A percentile compares a stretch with the other conserved stretches of the same genome.
These are phyloP conservation scores for Alliaria petiolata DNA, from an alignment of 345 rosid species.

Conservation along the genomic window DNA sequence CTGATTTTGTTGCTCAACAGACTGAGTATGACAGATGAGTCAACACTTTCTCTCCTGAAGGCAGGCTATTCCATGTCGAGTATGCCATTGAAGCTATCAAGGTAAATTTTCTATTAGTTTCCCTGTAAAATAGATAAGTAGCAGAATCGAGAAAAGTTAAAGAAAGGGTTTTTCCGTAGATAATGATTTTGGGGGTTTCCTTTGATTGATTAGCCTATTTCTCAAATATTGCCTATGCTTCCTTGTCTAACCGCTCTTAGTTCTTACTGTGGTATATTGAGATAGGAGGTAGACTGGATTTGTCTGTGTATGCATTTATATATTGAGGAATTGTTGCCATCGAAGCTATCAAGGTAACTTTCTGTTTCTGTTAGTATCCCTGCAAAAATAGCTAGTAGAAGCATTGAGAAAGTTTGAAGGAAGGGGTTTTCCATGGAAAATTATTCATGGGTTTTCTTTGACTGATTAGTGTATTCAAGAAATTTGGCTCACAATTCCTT, in stretches of 20 bases:
- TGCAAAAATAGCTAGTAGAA: neutral
- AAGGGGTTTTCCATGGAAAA: neutral
- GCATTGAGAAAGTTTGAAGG: neutral
- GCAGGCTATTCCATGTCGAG: constrained; percentile 92
- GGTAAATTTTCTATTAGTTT: no score
- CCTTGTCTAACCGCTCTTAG: no score
- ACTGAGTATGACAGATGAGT: constrained; percentile 99
- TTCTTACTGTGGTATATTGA: no score
- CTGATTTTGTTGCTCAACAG: constrained; percentile 35
- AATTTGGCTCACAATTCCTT: neutral
- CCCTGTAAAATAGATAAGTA: no score
- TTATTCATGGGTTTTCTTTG: neutral
- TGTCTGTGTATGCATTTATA: no score
- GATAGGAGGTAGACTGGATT: no score
- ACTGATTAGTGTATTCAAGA: neutral
- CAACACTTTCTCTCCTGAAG: constrained; percentile 98
- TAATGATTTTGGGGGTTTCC: no score
- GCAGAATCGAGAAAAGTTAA: no score
- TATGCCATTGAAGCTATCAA: constrained; percentile 99
- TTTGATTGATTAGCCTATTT: no score
- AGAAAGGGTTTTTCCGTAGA: no score
- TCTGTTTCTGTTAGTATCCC: neutral
- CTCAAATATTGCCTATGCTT: no score
- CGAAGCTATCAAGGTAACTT: constrained; percentile 85
- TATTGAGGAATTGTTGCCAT: no score